A percentile compares a stretch with the other conserved stretches of the same genome.
Evolutionary conservation across 805 yeast genomes (phyloP).

Genomic region (Yarrowia bubula): DNA sequence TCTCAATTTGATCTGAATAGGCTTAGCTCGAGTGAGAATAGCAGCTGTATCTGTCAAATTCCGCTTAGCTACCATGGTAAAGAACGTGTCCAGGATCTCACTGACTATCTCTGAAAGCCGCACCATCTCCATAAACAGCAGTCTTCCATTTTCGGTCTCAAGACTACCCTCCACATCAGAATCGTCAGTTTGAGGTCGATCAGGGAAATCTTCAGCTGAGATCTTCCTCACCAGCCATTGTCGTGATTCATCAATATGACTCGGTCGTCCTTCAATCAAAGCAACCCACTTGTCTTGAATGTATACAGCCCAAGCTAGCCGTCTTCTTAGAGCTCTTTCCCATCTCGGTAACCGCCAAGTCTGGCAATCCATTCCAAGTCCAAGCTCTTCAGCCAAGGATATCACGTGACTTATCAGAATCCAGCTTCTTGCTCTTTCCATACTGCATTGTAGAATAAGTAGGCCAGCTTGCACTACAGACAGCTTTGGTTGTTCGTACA

Average conservation of each 20-base stretch:
- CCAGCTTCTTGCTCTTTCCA: constrained; percentile 68
- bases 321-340: constrained; percentile 85
- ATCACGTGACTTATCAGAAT: constrained; percentile 81
- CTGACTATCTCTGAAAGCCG: constrained; percentile 39
- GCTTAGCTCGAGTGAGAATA: constrained; percentile 70
- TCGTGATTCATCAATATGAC: constrained; percentile 66
- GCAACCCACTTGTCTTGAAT: constrained; percentile 90
- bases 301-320: constrained; percentile 95
- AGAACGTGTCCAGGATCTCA: constrained; percentile 59
- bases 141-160: constrained; percentile 46
- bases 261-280: constrained; percentile 76
- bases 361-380: constrained; percentile 85
- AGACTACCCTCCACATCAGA: constrained; percentile 53
- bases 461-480: constrained; percentile 91
- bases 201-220: constrained; percentile 75
- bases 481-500: constrained; percentile 80
- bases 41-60: constrained; percentile 59
- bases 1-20: constrained; percentile 40
- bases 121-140: constrained; percentile 40
- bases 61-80: constrained; percentile 64
- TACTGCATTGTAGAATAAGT: constrained; percentile 65
- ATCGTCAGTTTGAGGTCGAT: constrained; percentile 43
- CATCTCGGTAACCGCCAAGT: constrained; percentile 91
- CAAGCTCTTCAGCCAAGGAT: constrained; percentile 84
- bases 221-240: constrained; percentile 80